Evolutionary conservation across 2,329 filamentous ascomycete species (phyloP).

Genomic region (Lomentospora prolificans): DNA sequence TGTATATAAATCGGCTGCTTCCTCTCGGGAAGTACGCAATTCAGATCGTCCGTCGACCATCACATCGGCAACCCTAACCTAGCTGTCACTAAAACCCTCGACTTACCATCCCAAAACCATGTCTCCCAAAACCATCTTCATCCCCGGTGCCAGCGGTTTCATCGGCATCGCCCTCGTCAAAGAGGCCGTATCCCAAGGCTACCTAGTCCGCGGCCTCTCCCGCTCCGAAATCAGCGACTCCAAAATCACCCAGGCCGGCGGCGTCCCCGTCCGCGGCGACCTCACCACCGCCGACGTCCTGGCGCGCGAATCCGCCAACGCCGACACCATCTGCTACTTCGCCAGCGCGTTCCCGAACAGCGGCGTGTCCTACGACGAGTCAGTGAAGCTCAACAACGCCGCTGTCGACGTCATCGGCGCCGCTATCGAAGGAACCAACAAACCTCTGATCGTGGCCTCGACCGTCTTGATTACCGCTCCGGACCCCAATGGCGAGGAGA

Average conservation of each 20-base stretch:
- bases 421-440: slow-evolving; percentile 19
- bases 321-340: slow-evolving; percentile 34
- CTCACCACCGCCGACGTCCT: slow-evolving; percentile 28
- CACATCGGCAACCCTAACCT: too few relatives aligned
- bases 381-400: slow-evolving; percentile 21
- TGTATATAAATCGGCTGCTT: too few relatives aligned
- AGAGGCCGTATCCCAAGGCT: slow-evolving; percentile 25
- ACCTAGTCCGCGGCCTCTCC: slow-evolving; percentile 30
- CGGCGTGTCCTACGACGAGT: slow-evolving; percentile 18
- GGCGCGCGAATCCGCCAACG: slow-evolving; percentile 23
- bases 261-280: slow-evolving; percentile 27
- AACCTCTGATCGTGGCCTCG: slow-evolving; percentile 25
- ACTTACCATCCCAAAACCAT: neutral
- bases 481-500: slow-evolving; percentile 20
- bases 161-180: slow-evolving; percentile 25
- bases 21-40: too few relatives aligned
- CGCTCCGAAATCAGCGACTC: slow-evolving; percentile 24
- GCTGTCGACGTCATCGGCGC: slow-evolving; percentile 26
- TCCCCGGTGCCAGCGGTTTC: slow-evolving; percentile 30
- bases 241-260: slow-evolving; percentile 27
- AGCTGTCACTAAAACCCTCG: neutral
- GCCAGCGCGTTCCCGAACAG: slow-evolving; percentile 22
- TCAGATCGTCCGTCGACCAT: too few relatives aligned
- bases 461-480: slow-evolving; percentile 18
- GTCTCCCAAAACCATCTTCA: slow-evolving; percentile 18